A percentile compares a stretch with the other conserved stretches of the same genome.
These are phyloP conservation scores for Luzula sylvatica DNA, from an alignment of 176 grass and related monocot genomes.

Conservation along the genomic window DNA sequence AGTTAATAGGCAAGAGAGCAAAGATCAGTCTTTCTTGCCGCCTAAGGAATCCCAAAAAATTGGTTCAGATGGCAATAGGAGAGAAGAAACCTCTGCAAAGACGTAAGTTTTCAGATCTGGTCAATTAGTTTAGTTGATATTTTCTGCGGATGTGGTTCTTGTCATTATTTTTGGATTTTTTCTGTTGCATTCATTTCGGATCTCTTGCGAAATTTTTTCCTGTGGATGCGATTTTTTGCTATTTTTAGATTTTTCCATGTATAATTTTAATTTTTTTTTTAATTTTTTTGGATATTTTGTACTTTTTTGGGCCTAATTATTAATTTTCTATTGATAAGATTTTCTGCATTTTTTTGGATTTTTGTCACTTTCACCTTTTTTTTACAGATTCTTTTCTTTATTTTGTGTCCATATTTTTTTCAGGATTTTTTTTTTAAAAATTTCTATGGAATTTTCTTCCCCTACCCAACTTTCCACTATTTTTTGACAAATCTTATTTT, in stretches of 20 bases:
- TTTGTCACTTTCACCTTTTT: neutral
- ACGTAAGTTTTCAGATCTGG: constrained; percentile 43
- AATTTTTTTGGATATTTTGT: too few species aligned
- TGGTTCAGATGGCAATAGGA: constrained; percentile 32
- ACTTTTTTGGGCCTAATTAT: too few species aligned
- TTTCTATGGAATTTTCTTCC: neutral
- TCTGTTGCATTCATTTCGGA: too few species aligned
- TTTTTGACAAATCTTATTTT: too few species aligned
- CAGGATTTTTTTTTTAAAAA: too few species aligned
- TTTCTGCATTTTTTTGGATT: neutral
- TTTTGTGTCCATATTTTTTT: too few species aligned
- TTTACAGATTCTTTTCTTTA: constrained; percentile 1
- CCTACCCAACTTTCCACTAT: neutral
- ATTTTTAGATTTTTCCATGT: too few species aligned
- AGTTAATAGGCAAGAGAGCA: constrained; percentile 38
- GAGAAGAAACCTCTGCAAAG: constrained; percentile 49
- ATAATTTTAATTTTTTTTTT: too few species aligned
- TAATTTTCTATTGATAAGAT: too few species aligned
- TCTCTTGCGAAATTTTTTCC: too few species aligned
- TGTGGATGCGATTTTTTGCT: too few species aligned
- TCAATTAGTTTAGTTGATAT: neutral
- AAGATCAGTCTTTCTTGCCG: constrained; percentile 22
- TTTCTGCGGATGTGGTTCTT: neutral
- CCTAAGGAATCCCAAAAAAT: constrained; percentile 29
- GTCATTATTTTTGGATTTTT: constrained; percentile 12